These are phyloP conservation scores for Plasmodium berghei DNA, from an alignment of 169 alveolate genomes.

Conservation along the genomic window DNA sequence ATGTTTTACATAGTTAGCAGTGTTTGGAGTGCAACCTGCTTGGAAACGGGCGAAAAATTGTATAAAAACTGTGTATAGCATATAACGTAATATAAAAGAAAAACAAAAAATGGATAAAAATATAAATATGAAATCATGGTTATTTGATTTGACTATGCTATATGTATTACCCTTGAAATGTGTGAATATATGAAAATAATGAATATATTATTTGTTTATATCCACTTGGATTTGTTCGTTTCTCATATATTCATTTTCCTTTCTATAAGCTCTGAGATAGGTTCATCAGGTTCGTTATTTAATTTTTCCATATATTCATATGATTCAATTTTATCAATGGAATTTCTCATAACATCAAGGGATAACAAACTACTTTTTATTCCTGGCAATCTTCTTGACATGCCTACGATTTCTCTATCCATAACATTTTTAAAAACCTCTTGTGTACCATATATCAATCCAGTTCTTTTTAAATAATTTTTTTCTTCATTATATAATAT, in stretches of 20 bases:
- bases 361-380: constrained; percentile 73
- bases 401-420: constrained; percentile 75
- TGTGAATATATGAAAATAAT: too few species aligned
- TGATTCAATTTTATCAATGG: constrained; percentile 52
- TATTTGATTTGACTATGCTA: too few species aligned
- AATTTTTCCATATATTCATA: constrained; percentile 69
- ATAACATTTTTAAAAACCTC: constrained; percentile 63
- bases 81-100: too few species aligned
- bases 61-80: too few species aligned
- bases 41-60: too few species aligned
- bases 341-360: constrained; percentile 53
- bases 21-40: too few species aligned
- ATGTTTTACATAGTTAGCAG: too few species aligned
- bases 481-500: constrained; percentile 76
- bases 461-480: constrained; percentile 72
- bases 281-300: constrained; percentile 12
- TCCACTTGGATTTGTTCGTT: not conserved
- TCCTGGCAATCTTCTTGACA: constrained; percentile 76
- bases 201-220: too few species aligned
- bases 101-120: too few species aligned
- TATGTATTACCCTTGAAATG: too few species aligned
- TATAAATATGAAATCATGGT: too few species aligned
- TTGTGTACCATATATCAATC: constrained; percentile 70
- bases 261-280: constrained; percentile 43
- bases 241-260: constrained; percentile 18